Evolutionary conservation across 495 filamentous ascomycete genomes (phyloP), one percentile per base, ranked within the genome.

Genomic region (Glarea lozoyensis): DNA sequence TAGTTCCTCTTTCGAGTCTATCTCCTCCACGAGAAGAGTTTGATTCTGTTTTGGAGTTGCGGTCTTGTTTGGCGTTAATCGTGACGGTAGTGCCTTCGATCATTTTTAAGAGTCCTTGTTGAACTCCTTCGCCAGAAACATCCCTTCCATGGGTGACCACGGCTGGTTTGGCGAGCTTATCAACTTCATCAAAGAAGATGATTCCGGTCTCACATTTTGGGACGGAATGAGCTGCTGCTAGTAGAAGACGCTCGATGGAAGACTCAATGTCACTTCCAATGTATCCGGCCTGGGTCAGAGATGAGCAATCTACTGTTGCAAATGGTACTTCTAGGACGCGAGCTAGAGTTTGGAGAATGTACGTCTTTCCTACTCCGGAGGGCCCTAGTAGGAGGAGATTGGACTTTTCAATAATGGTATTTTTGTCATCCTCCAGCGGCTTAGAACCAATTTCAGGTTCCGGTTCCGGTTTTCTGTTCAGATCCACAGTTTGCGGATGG

Each of bases 211-310:
- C 92, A 22, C 87, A 83, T 32, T 82, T 79, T 40, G 80, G 77
- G 15, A 92, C 77, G 52, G 94, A 84, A 66, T 94, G 94, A 60
- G 93, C 85, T 15, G 89, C 82, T 37, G 93, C 89, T 45, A 88
- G 82, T 7, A 98, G 67, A 22, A 98, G 72, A 19, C 90, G 76
- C 52, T 94, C 86, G 15, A 98, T 86, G 53, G 88, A 94, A 0
- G 85, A 78, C 54, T 98, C 92, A 33, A 84, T 89, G 56, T 98
- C 92, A 57, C 96, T 89, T 43, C 92, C 92, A 43, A 98, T 94
- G 56, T 98, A 98, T 11, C 92, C 92, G 4, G 92, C 88, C 67
- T 95, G 88, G 2, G 92, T 98, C 49, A 98, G 90, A 3, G 92
- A 82, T 11, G 93, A 97, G 63, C 93, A 97, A 58, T 98, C 93